Evolutionary conservation across 2,329 filamentous ascomycete species (phyloP).

Genomic region (Diaporthe helianthi): DNA sequence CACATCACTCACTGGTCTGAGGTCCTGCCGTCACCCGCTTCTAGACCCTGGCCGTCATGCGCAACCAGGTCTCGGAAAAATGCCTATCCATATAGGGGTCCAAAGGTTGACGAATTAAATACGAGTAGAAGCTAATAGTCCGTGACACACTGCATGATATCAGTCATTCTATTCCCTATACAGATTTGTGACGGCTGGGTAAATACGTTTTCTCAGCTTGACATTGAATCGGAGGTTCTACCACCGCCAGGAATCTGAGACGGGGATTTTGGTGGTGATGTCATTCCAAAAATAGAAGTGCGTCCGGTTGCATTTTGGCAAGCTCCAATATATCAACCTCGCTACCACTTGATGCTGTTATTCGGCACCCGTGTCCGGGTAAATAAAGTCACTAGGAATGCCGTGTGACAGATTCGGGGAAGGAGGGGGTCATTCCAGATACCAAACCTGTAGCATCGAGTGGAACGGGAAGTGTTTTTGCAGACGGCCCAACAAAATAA

Average conservation of each 20-base stretch:
- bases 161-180: background rate
- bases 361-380: constrained; percentile 8
- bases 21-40: background rate
- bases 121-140: background rate
- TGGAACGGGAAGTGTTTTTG: background rate
- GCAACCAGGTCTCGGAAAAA: background rate
- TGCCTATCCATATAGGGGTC: background rate
- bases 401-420: background rate
- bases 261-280: background rate
- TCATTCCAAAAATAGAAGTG: constrained; percentile 16
- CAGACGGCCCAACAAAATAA: background rate
- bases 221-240: constrained; percentile 5
- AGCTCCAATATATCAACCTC: constrained; percentile 8
- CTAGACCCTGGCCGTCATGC: background rate
- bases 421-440: background rate
- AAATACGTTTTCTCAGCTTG: background rate
- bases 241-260: background rate
- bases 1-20: background rate
- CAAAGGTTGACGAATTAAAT: background rate
- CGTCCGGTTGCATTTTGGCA: background rate
- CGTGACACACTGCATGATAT: background rate
- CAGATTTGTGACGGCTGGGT: background rate
- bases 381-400: background rate
- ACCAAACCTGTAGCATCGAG: background rate
- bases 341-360: background rate